Percentiles rank a stretch among this genome's conserved stretches.
These are phyloP conservation scores for Wickerhamomyces queroliae DNA, from an alignment of 805 yeast species.

Conservation along the genomic window DNA sequence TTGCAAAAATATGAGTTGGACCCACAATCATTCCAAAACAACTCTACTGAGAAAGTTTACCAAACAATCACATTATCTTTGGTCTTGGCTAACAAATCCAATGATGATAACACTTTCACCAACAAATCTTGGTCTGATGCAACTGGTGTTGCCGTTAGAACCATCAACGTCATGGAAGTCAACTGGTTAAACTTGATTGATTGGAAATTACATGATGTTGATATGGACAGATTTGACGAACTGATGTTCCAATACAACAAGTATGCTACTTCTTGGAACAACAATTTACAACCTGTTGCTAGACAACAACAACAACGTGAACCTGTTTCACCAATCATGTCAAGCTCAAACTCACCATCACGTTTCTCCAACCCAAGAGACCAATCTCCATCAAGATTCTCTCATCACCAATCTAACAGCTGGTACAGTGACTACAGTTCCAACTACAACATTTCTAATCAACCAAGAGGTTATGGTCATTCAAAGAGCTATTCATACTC, in stretches of 20 bases:
- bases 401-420: constrained; percentile 2
- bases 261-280: constrained; percentile 12
- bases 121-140: constrained; percentile 95
- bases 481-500: constrained; percentile 1
- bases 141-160: constrained; percentile 63
- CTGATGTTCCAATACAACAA: constrained; percentile 16
- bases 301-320: constrained; percentile 7
- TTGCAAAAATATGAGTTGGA: constrained; percentile 49
- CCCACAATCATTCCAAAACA: constrained; percentile 26
- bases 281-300: constrained; percentile 5
- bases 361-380: constrained; percentile 16
- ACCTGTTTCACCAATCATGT: constrained; percentile 17
- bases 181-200: constrained; percentile 58
- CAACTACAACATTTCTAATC: constrained; percentile 10
- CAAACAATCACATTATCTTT: constrained; percentile 60
- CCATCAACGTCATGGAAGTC: constrained; percentile 64
- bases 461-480: constrained; percentile 1
- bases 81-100: constrained; percentile 85
- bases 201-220: constrained; percentile 48
- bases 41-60: constrained; percentile 35
- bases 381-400: constrained; percentile 7
- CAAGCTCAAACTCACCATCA: constrained; percentile 9
- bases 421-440: constrained; percentile 5
- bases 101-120: constrained; percentile 94
- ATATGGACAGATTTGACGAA: constrained; percentile 20